A percentile compares a stretch with the other conserved stretches of the same genome.
phyloP scores from a whole-genome alignment of 1,284 basidiomycete species.

The Leccinum glutinopallens region DNA sequence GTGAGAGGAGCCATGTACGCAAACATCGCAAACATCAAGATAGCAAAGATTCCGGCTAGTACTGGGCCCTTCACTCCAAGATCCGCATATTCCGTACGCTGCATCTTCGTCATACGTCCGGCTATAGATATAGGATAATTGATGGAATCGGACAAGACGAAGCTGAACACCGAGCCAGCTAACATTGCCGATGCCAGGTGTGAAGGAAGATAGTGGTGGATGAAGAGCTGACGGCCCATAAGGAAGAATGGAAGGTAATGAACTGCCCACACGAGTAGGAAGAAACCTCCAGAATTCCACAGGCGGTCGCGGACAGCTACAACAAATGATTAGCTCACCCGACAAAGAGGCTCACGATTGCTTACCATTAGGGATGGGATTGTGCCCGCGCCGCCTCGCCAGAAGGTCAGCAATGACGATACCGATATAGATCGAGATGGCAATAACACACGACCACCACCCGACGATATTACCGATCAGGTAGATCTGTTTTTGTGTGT shows the following conservation, averaged over 20 bases:
- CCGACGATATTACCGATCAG: constrained; percentile 92
- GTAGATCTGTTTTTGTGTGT: constrained; percentile 90
- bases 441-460: constrained; percentile 93
- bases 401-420: constrained; percentile 88
- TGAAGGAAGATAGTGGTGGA: constrained; percentile 97
- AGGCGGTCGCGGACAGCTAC: constrained; percentile 87
- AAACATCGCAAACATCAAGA: constrained; percentile 70
- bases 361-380: constrained; percentile 87
- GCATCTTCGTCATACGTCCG: constrained; percentile 62
- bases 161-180: constrained; percentile 90
- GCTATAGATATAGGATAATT: constrained; percentile 87
- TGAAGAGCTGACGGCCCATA: constrained; percentile 95
- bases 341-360: constrained; percentile 20
- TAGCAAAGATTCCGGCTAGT: constrained; percentile 58
- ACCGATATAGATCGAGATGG: constrained; percentile 86
- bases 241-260: constrained; percentile 99
- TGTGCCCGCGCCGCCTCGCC: constrained; percentile 81
- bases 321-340: constrained; percentile 11
- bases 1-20: constrained; percentile 85
- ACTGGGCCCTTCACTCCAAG: constrained; percentile 69
- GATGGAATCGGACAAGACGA: constrained; percentile 88
- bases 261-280: constrained; percentile 90
- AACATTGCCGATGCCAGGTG: constrained; percentile 91
- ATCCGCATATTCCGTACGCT: constrained; percentile 69
- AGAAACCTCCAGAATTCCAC: constrained; percentile 95